These are phyloP conservation scores for Ustilago vetiveriae DNA, from an alignment of 1,284 basidiomycete genomes.

Conservation along the genomic window DNA sequence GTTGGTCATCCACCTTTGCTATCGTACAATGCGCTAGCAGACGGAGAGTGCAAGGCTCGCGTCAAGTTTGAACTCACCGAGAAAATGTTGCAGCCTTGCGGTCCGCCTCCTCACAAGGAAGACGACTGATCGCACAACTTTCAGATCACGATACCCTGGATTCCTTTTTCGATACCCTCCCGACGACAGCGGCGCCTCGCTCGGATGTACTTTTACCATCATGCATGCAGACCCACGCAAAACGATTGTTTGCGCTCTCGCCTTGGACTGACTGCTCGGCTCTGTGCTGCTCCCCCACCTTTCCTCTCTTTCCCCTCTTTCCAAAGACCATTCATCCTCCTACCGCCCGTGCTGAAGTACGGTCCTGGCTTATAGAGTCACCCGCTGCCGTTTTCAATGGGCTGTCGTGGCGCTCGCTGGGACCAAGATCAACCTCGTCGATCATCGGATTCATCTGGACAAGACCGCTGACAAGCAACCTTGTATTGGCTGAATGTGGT, in stretches of 20 bases:
- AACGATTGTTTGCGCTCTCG: too few species aligned
- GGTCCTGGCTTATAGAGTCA: constrained; percentile 59
- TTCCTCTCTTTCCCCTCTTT: neutral
- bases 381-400: constrained; percentile 52
- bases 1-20: constrained; percentile 87
- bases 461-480: constrained; percentile 46
- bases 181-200: neutral
- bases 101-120: constrained; percentile 90
- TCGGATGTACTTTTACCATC: constrained; percentile 16
- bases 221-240: too few species aligned
- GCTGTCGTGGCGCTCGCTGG: constrained; percentile 52
- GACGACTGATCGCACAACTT: constrained; percentile 72
- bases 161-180: constrained; percentile 11
- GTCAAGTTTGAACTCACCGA: constrained; percentile 79
- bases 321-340: too few species aligned
- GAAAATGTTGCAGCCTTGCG: constrained; percentile 98
- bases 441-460: neutral
- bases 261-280: too few species aligned
- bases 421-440: constrained; percentile 47
- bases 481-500: neutral
- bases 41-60: constrained; percentile 87
- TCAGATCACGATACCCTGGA: constrained; percentile 17
- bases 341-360: constrained; percentile 25
- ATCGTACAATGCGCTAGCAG: constrained; percentile 89
- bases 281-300: neutral